Evolutionary conservation across 495 filamentous ascomycete genomes (phyloP).

Genomic region (Opeltia flavorubescens): DNA sequence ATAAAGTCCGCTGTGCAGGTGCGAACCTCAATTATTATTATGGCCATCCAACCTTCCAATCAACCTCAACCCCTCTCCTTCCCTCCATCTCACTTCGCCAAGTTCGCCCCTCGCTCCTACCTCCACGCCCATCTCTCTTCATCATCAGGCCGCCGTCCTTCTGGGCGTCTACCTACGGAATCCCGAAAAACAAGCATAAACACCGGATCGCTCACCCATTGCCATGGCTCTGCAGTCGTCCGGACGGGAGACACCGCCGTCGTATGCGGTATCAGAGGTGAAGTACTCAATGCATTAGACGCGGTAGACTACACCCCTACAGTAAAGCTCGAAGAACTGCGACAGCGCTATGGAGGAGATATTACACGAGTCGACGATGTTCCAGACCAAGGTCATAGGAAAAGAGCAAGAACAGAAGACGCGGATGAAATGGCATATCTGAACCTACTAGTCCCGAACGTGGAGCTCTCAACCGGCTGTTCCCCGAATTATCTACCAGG

Average conservation of each 20-base stretch:
- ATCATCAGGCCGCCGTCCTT: slow-evolving; percentile 51
- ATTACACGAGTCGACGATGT: slow-evolving; percentile 14
- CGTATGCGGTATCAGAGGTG: slow-evolving; percentile 79
- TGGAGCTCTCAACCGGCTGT: slow-evolving; percentile 81
- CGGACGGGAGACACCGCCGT: slow-evolving; percentile 79
- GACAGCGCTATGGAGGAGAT: slow-evolving; percentile 6
- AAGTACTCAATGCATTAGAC: slow-evolving; percentile 59
- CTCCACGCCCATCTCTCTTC: slow-evolving; percentile 74
- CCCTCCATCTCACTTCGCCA: slow-evolving; percentile 70
- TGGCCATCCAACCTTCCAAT: too few species aligned
- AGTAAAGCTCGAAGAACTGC: slow-evolving; percentile 5
- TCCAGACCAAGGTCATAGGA: slow-evolving; percentile 15
- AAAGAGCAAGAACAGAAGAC: slow-evolving; percentile 25
- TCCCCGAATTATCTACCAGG: slow-evolving; percentile 74
- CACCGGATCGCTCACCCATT: slow-evolving; percentile 68
- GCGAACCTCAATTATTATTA: background rate
- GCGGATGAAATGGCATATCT: slow-evolving; percentile 42
- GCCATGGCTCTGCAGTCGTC: slow-evolving; percentile 77
- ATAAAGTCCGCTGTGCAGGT: background rate
- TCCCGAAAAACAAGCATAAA: slow-evolving; percentile 59
- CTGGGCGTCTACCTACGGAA: slow-evolving; percentile 56
- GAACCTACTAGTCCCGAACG: slow-evolving; percentile 77
- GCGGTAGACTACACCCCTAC: slow-evolving; percentile 44
- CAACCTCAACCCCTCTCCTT: slow-evolving; percentile 44
- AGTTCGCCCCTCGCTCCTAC: slow-evolving; percentile 76